These are phyloP conservation scores for Malassezia restricta DNA, from an alignment of 1,284 basidiomycete species.

Conservation along the genomic window DNA sequence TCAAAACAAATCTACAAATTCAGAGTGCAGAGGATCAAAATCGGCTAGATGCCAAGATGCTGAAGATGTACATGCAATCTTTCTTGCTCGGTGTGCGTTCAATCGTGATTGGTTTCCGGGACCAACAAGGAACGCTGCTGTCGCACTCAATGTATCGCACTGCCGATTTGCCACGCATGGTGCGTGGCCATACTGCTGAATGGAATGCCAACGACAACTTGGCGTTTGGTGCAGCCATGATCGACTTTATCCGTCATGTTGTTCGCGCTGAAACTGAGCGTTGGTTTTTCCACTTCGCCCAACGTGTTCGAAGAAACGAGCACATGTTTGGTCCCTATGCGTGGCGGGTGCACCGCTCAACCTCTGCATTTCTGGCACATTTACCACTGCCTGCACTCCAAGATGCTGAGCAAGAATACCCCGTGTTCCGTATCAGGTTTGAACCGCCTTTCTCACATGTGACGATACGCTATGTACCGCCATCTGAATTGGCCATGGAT, in stretches of 20 bases:
- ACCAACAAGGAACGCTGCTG: constrained; percentile 54
- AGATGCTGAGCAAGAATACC: constrained; percentile 11
- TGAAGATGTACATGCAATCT: constrained; percentile 58
- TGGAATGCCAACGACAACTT: constrained; percentile 70
- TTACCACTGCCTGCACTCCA: background rate
- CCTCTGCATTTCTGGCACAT: constrained; percentile 5
- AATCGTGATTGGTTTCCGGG: constrained; percentile 83
- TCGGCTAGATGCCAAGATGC: constrained; percentile 77
- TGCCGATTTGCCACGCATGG: constrained; percentile 42
- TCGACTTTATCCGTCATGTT: constrained; percentile 53
- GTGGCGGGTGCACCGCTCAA: constrained; percentile 16
- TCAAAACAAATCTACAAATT: constrained; percentile 81
- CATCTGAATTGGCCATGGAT: constrained; percentile 7
- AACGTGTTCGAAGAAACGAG: constrained; percentile 1
- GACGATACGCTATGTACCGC: constrained; percentile 7
- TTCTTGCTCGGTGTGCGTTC: constrained; percentile 73
- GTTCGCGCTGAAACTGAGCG: constrained; percentile 9
- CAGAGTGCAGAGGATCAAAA: constrained; percentile 56
- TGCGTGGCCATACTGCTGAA: constrained; percentile 52
- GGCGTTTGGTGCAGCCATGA: constrained; percentile 59
- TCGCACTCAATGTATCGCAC: constrained; percentile 44
- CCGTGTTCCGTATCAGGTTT: constrained; percentile 30
- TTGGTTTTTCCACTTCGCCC: background rate
- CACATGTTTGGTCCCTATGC: background rate
- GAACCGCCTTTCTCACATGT: constrained; percentile 23